Evolutionary conservation across 495 filamentous ascomycete genomes (phyloP).

Genomic region (Talaromyces thailandensis): DNA sequence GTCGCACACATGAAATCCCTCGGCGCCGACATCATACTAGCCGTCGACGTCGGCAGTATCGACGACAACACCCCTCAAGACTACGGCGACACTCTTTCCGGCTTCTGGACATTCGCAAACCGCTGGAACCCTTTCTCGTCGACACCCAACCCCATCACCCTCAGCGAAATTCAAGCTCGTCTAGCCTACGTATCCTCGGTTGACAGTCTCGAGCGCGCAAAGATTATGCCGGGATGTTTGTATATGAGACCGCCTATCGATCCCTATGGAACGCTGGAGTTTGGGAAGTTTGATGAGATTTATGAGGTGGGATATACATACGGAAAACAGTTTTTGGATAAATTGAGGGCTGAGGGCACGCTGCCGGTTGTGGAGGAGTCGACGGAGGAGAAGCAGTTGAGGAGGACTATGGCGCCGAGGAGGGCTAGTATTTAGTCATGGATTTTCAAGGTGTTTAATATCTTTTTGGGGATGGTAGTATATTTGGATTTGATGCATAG

Average conservation of each 20-base stretch:
- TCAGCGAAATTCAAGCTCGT: slow-evolving; percentile 91
- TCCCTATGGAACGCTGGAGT: slow-evolving; percentile 86
- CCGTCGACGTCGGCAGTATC: slow-evolving; percentile 84
- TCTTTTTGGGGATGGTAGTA: neutral
- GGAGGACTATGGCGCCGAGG: slow-evolving; percentile 89
- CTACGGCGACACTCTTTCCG: slow-evolving; percentile 91
- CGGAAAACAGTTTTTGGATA: slow-evolving; percentile 67
- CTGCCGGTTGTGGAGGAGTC: slow-evolving; percentile 58
- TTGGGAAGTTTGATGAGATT: slow-evolving; percentile 96
- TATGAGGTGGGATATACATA: slow-evolving; percentile 80
- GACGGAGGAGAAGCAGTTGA: slow-evolving; percentile 79
- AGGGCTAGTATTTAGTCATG: slow-evolving; percentile 69
- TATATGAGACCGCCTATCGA: slow-evolving; percentile 97
- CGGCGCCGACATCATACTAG: slow-evolving; percentile 89
- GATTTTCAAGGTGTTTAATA: too few relatives aligned
- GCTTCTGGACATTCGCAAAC: slow-evolving; percentile 87
- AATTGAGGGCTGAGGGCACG: slow-evolving; percentile 65
- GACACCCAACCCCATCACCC: slow-evolving; percentile 81
- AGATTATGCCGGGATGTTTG: slow-evolving; percentile 74
- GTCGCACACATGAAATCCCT: slow-evolving; percentile 95
- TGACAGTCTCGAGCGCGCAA: slow-evolving; percentile 88
- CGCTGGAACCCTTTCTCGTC: slow-evolving; percentile 93
- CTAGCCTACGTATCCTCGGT: slow-evolving; percentile 90
- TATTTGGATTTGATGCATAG: neutral
- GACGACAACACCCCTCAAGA: slow-evolving; percentile 85